phyloP scores from a whole-genome alignment of 495 filamentous ascomycete genomes.

The Talaromyces wortmannii region DNA sequence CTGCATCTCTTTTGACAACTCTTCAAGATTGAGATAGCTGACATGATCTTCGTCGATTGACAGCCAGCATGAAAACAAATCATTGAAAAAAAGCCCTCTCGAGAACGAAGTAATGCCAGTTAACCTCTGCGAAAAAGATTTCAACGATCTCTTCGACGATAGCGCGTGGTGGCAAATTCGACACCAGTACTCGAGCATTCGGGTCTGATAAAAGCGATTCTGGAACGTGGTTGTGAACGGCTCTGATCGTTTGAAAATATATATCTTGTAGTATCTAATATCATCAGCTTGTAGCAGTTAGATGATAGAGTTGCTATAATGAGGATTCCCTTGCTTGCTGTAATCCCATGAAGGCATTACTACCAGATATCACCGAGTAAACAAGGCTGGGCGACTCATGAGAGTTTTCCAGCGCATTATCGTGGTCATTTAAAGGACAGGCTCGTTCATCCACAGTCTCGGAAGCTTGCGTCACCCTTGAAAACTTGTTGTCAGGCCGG shows the following conservation, averaged over 20 bases:
- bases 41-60: not conserved
- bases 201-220: not conserved
- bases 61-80: constrained; percentile 4
- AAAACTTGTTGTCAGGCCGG: not conserved
- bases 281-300: not conserved
- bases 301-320: not conserved
- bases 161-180: not conserved
- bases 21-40: not conserved
- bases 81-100: constrained; percentile 1
- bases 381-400: not conserved
- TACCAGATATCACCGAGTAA: not conserved
- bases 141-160: constrained; percentile 3
- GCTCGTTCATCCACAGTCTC: not conserved
- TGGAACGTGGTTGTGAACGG: not conserved
- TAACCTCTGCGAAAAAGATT: constrained; percentile 1
- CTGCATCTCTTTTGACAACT: constrained; percentile 4
- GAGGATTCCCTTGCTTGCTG: not conserved
- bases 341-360: constrained; percentile 4
- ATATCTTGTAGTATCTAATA: not conserved
- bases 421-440: not conserved
- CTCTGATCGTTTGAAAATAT: not conserved
- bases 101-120: constrained; percentile 4
- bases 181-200: not conserved
- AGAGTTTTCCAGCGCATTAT: not conserved
- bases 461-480: not conserved